Evolutionary conservation across 352 stramenopile genomes (phyloP), one percentile per base, ranked within the genome.

Genomic region (Globisporangium perplexum): DNA sequence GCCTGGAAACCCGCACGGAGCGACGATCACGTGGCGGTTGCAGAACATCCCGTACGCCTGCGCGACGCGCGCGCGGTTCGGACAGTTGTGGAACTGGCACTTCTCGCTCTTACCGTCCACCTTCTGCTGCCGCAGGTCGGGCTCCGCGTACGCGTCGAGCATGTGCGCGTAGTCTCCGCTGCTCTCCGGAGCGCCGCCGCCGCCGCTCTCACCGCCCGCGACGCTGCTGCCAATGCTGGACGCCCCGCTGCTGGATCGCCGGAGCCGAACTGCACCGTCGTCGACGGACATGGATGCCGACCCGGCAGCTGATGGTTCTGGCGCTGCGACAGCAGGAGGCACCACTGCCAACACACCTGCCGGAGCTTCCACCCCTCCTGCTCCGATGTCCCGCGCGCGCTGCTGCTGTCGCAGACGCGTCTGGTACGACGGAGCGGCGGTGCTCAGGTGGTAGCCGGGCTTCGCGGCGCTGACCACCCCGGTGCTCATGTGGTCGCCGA

Each of bases 21-120:
- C 72, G 30, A 94, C 81, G 31, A 94, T 91, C 59, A 91, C 82
- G 50, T 94, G 83, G 6, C 83, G 79, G 52, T 94, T 94, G 69
- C 83, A 94, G 55, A 92, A 94, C 28, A 84, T 88, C 15, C 81
- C 81, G 54, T 90, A 92, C 8, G 68, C 68, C 57, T 94, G 83
- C 1, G 71, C 71, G 35, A 94, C 81, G 4, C 81, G 75, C 38
- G 83, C 83, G 26, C 77, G 83, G 59, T 94, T 94, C 7, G 76
- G 69, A 53, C 83, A 94, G 39, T 75, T 84, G 53, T 75, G 63
- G 59, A 83, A 92, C 61, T 90, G 68, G 54, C 83, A 94, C 30
- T 69, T 83, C 53, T 87, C 73, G 45, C 71, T 86, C 65, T 75
- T 76, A 23, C 77, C 66, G 50, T 88, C 66, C 26, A 90, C 66